Conservation (phyloP, 2,329 filamentous ascomycete genomes). For the Aureobasidium musti region DNA sequence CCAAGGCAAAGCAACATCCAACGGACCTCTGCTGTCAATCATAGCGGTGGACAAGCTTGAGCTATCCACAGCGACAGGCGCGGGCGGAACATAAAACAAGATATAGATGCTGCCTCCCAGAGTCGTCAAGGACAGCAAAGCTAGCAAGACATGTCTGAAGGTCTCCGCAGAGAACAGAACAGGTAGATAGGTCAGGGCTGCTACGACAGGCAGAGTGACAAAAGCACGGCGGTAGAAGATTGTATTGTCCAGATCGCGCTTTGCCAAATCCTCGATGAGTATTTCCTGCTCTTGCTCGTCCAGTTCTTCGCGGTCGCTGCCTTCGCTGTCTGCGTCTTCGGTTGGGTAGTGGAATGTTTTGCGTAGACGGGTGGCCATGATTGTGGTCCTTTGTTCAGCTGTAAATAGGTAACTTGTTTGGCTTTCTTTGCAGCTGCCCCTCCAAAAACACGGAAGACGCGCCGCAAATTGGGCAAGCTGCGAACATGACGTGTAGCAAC, state of each 20-base stretch:
- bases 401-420: background rate
- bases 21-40: slow-evolving; percentile 47
- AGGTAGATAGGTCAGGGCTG: slow-evolving; percentile 58
- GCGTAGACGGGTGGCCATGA: slow-evolving; percentile 65
- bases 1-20: slow-evolving; percentile 61
- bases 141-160: slow-evolving; percentile 47
- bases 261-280: slow-evolving; percentile 59
- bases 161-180: slow-evolving; percentile 47
- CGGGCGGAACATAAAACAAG: slow-evolving; percentile 58
- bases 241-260: slow-evolving; percentile 52
- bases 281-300: slow-evolving; percentile 76
- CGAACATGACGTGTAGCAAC: slow-evolving; percentile 18
- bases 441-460: slow-evolving; percentile 8
- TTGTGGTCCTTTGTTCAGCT: background rate
- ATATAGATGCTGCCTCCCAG: slow-evolving; percentile 64
- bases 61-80: slow-evolving; percentile 35
- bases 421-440: background rate
- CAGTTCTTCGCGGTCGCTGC: slow-evolving; percentile 61
- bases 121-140: slow-evolving; percentile 63
- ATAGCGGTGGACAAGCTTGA: slow-evolving; percentile 34
- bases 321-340: slow-evolving; percentile 58
- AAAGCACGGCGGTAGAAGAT: slow-evolving; percentile 50
- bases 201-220: slow-evolving; percentile 60
- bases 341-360: slow-evolving; percentile 75
- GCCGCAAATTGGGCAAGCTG: background rate